A percentile compares a stretch with the other conserved stretches of the same genome.
Conservation (phyloP, 2,329 filamentous ascomycete genomes). For the Arthrobotrys pseudoclavata region DNA sequence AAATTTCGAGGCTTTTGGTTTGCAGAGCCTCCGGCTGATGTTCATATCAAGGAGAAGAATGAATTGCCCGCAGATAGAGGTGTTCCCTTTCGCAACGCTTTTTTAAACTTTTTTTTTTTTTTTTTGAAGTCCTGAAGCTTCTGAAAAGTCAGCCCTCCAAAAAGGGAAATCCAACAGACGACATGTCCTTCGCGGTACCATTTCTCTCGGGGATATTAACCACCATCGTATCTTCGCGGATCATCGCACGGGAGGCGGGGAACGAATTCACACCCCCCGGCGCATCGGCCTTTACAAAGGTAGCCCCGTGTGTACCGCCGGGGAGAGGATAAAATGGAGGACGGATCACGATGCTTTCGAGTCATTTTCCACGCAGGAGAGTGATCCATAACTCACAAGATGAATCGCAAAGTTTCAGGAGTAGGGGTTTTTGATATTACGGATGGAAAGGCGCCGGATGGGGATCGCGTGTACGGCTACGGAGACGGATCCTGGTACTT, state of each 20-base stretch:
- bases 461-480: conserved; percentile 33
- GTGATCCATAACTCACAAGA: conserved; percentile 12
- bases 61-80: neutral
- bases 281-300: conserved; percentile 3
- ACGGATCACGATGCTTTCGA: conserved; percentile 14
- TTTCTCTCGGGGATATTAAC: neutral
- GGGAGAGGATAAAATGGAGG: conserved; percentile 23
- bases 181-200: neutral
- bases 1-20: neutral
- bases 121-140: neutral
- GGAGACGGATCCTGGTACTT: conserved; percentile 26
- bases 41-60: neutral
- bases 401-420: conserved; percentile 1
- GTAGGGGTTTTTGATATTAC: conserved; percentile 31
- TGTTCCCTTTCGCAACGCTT: neutral
- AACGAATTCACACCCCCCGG: conserved; percentile 25
- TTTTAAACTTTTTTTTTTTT: neutral
- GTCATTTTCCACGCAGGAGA: conserved; percentile 15
- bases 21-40: conserved; percentile 7
- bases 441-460: conserved; percentile 17
- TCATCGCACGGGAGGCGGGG: neutral
- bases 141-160: neutral
- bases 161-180: conserved; percentile 4
- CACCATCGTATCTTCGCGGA: neutral
- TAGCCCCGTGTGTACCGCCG: conserved; percentile 7